Conservation (phyloP, 345 rosid species). For the Eucalyptus rudis region DNA sequence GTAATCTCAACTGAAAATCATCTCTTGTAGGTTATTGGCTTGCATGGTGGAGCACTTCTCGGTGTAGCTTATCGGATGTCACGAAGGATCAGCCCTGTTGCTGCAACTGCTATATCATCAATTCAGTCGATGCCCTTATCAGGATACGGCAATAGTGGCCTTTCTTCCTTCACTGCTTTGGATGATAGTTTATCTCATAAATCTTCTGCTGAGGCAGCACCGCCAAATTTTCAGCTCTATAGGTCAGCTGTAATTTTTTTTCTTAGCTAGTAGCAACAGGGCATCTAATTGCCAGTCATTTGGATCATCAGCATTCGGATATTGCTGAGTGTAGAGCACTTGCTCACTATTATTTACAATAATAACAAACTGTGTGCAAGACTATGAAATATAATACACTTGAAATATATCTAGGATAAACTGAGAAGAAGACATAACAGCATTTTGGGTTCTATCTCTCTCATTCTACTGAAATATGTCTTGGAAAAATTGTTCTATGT, state of each 20-base stretch:
- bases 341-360: not conserved
- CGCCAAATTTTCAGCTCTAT: slow-evolving; percentile 87
- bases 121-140: slow-evolving; percentile 97
- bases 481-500: not conserved
- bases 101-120: slow-evolving; percentile 91
- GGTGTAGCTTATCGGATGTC: slow-evolving; percentile 96
- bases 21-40: slow-evolving; percentile 54
- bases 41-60: slow-evolving; percentile 97
- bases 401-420: not conserved
- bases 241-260: slow-evolving; percentile 28
- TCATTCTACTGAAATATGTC: not conserved
- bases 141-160: slow-evolving; percentile 78
- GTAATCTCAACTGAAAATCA: slow-evolving; percentile 1
- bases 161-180: slow-evolving; percentile 63
- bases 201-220: slow-evolving; percentile 68
- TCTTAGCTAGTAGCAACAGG: not conserved
- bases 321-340: not conserved
- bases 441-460: not conserved
- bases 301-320: not conserved
- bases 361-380: not conserved
- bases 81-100: slow-evolving; percentile 71
- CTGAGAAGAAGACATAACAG: not conserved
- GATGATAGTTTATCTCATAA: slow-evolving; percentile 73
- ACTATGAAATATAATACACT: not conserved
- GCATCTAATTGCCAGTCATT: not conserved